These are phyloP conservation scores for Fomitopsis palustris DNA, from an alignment of 1,284 basidiomycete species.

Conservation along the genomic window DNA sequence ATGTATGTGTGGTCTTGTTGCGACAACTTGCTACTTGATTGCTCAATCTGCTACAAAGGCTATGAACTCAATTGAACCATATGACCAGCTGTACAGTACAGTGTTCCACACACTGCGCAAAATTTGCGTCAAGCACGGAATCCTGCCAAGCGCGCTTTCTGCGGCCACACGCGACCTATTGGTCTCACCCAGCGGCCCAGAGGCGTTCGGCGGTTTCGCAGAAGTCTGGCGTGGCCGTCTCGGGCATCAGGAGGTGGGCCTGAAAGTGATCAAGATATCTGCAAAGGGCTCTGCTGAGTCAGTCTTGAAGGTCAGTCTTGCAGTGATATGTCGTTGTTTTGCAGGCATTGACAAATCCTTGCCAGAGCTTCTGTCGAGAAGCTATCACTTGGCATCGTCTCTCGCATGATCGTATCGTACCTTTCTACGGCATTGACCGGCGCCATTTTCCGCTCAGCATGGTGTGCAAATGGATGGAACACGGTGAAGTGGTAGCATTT, in stretches of 20 bases:
- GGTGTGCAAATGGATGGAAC: constrained; percentile 1
- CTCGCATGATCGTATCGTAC: constrained; percentile 4
- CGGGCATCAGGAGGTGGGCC: background rate
- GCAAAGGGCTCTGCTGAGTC: background rate
- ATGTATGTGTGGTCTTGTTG: background rate
- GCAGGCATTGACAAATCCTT: background rate
- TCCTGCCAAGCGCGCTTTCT: background rate
- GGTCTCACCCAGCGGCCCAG: background rate
- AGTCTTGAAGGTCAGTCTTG: background rate
- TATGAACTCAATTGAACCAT: background rate
- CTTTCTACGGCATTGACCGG: constrained; percentile 4
- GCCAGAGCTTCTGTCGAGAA: constrained; percentile 4
- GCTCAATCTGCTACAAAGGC: background rate
- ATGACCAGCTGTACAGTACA: background rate
- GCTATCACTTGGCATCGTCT: constrained; percentile 6
- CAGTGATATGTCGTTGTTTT: background rate
- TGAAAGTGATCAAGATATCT: background rate
- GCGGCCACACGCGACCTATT: background rate
- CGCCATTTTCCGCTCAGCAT: background rate
- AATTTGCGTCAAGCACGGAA: background rate
- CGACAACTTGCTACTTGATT: background rate
- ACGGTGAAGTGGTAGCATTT: constrained; percentile 1
- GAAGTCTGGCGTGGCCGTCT: constrained; percentile 5
- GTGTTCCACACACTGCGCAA: constrained; percentile 1
- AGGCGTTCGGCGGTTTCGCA: constrained; percentile 3